Evolutionary conservation across 1,139 yeast genomes (phyloP).

Genomic region (Geotrichum candidum): DNA sequence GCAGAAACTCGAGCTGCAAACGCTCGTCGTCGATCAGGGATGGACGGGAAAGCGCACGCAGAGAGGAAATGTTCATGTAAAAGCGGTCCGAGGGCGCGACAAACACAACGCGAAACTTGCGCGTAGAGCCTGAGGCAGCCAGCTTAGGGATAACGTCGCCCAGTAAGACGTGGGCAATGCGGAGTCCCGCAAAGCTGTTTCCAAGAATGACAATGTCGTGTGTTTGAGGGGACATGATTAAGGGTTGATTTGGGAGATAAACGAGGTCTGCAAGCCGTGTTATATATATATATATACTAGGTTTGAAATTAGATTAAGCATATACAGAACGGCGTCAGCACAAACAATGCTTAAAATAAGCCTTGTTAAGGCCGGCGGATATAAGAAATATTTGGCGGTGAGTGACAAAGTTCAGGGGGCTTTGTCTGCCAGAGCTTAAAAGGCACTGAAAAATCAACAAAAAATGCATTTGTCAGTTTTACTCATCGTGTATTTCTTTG

Average conservation of each 20-base stretch:
- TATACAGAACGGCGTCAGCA: too few relatives aligned
- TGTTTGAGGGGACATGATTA: background rate
- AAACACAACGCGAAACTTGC: slow-evolving; percentile 19
- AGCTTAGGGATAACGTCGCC: slow-evolving; percentile 15
- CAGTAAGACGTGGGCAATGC: slow-evolving; percentile 20
- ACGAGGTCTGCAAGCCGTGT: background rate
- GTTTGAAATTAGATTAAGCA: too few relatives aligned
- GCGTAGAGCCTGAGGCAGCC: background rate
- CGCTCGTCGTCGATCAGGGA: slow-evolving; percentile 17
- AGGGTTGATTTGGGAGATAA: too few relatives aligned
- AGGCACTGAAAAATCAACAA: too few relatives aligned
- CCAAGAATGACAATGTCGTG: slow-evolving; percentile 27
- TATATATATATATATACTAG: background rate
- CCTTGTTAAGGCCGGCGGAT: too few relatives aligned
- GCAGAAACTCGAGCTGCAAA: slow-evolving; percentile 19
- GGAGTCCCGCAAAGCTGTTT: slow-evolving; percentile 24
- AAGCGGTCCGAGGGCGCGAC: slow-evolving; percentile 21
- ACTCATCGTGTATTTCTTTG: too few relatives aligned
- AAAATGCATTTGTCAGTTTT: too few relatives aligned
- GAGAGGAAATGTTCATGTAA: slow-evolving; percentile 25
- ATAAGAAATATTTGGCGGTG: too few relatives aligned
- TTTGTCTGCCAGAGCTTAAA: too few relatives aligned
- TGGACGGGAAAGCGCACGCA: slow-evolving; percentile 27
- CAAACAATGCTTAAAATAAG: too few relatives aligned
- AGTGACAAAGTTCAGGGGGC: too few relatives aligned